Base-by-base conservation (phyloP, 2,329 filamentous ascomycete genomes). In the Exophiala dermatitidis region DNA sequence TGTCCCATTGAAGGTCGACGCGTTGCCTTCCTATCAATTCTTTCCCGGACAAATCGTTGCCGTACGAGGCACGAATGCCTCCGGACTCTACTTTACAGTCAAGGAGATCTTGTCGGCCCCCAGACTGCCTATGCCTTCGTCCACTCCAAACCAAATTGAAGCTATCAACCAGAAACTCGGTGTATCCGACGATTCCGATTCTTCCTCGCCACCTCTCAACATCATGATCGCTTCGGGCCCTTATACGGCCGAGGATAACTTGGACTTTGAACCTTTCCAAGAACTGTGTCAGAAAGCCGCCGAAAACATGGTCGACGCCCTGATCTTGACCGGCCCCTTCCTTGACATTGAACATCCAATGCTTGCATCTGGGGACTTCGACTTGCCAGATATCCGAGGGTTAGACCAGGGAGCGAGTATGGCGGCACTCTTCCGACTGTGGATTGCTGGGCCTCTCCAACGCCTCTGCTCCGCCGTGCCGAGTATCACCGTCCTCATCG, bases 11-110 rank as follows among this genome's bases (percentile, higher is more conserved):
- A 88, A 88, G 60, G 74, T 96, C 53, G 80, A 85, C 56, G 78
- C 78, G 2, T 68, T 95, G 1, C 72, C 76, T 60, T 79, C 71
- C 1, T 93, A 86, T 71, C 85, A 88, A 66, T 88, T 97, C 73
- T 97, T 97, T 67, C 93, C 91, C 0, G 93, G 93, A 4, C 90
- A 97, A 67, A 89, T 97, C 48, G 88, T 95, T 31, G 93, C 91
- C 4, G 71, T 97, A 30, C 80, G 80, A 57, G 93, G 93, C 5
- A 89, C 83, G 62, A 98, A 98, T 67, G 83, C 89, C 19, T 89
- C 88, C 0, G 91, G 91, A 0, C 79, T 83, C 36, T 85, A 87
- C 63, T 96, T 97, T 62, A 79, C 83, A 1, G 89, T 93, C 32
- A 83, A 80, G 33, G 83, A 96, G 64, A 71, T 93, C 2, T 76